phyloP scores from a whole-genome alignment of 495 filamentous ascomycete genomes.

The Talaromyces ruber region DNA sequence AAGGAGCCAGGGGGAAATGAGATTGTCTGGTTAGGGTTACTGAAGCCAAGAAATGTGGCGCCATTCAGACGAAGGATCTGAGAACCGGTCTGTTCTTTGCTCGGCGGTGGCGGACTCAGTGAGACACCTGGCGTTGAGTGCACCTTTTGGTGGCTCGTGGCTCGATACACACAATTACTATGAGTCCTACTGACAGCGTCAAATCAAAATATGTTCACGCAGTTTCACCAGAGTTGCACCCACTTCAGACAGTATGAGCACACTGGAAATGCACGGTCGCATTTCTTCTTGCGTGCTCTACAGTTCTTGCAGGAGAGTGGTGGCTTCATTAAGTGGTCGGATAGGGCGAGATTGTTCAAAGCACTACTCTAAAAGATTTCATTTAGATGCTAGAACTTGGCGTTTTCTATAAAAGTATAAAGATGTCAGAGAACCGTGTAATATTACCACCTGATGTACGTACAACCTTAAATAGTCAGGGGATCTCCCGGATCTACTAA shows the following conservation, averaged over 20 bases:
- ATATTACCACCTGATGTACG: too few species aligned
- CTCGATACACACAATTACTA: background rate
- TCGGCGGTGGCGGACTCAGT: background rate
- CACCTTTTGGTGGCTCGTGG: background rate
- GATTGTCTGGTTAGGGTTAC: background rate
- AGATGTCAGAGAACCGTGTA: too few species aligned
- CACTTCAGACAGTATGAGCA: background rate
- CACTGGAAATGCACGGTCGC: slow-evolving; percentile 10
- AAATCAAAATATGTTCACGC: background rate
- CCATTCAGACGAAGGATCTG: background rate
- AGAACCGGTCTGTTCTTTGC: background rate
- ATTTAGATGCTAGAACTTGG: background rate
- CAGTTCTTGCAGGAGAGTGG: slow-evolving; percentile 12
- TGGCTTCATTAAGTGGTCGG: slow-evolving; percentile 6
- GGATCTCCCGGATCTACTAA: too few species aligned
- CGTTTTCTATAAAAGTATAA: too few species aligned
- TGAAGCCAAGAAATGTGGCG: background rate
- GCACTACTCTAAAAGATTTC: background rate
- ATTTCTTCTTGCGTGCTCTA: slow-evolving; percentile 12
- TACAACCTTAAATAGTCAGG: too few species aligned
- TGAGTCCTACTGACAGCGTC: background rate
- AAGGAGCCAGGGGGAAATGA: background rate
- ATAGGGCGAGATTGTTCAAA: background rate
- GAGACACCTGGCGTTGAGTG: background rate
- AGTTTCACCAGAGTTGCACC: background rate